phyloP scores from a whole-genome alignment of 2,329 filamentous ascomycete genomes.

The Fusarium sp. region DNA sequence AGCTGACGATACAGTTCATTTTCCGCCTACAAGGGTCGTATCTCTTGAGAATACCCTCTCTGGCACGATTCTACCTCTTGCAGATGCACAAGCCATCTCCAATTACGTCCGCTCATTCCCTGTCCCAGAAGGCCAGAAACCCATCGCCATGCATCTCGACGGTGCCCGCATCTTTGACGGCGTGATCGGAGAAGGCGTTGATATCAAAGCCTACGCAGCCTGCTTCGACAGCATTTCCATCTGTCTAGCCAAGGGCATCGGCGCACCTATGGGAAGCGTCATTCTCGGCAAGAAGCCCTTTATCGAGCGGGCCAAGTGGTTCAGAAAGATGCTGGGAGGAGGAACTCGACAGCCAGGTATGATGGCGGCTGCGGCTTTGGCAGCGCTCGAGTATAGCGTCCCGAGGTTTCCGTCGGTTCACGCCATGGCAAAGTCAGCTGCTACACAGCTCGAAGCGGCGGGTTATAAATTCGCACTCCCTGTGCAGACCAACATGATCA shows the following conservation, averaged over 20 bases:
- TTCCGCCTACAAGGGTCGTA: conserved; percentile 81
- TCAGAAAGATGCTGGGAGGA: conserved; percentile 77
- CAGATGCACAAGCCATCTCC: conserved; percentile 74
- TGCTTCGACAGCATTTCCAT: conserved; percentile 79
- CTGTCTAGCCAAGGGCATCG: conserved; percentile 83
- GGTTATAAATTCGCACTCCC: conserved; percentile 45
- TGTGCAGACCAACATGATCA: conserved; percentile 48
- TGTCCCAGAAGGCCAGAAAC: conserved; percentile 54
- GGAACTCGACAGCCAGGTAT: conserved; percentile 78
- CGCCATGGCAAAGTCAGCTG: conserved; percentile 34
- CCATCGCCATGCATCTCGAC: conserved; percentile 78
- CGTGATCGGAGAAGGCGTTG: conserved; percentile 73
- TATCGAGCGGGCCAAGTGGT: conserved; percentile 55
- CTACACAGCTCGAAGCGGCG: conserved; percentile 11
- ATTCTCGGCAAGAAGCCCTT: conserved; percentile 64
- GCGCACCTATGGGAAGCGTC: conserved; percentile 81
- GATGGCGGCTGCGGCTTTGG: conserved; percentile 74
- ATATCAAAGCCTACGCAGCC: conserved; percentile 72
- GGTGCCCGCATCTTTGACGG: conserved; percentile 83
- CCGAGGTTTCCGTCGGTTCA: conserved; percentile 42
- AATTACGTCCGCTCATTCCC: conserved; percentile 69
- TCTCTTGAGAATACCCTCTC: conserved; percentile 84
- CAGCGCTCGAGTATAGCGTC: conserved; percentile 63
- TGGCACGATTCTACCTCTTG: conserved; percentile 79
- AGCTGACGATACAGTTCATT: conserved; percentile 73